Evolutionary conservation across 768 basidiomycete genomes (phyloP), one percentile per base, ranked within the genome.

Genomic region (Trametes villosa): DNA sequence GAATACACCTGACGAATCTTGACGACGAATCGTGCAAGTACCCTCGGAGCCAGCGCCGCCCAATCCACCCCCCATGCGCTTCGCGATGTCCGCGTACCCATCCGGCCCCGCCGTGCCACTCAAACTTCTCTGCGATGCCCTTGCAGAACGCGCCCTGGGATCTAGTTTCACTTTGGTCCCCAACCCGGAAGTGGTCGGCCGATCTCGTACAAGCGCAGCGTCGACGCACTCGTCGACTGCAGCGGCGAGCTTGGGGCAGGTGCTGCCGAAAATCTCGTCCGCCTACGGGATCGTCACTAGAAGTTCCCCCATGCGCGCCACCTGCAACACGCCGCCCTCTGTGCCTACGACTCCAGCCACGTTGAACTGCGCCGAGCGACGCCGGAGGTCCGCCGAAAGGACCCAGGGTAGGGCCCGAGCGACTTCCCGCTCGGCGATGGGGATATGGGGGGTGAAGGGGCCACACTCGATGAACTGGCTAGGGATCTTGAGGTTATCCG

Each of bases 351-450:
- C 81, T 81, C 27, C 76, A 78, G 9, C 72, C 2, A 91, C 89
- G 57, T 94, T 86, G 65, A 92, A 94, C 70, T 97, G 95, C 4
- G 93, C 91, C n/a, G n/a, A n/a, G 67, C 83, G 91, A 41, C 92
- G 83, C 64, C 92, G 88, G 70, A 98, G 98, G 73, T 98, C 94
- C 13, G 96, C n/a, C n/a, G 96, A 96, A 18, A 98, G 92, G 36
- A 98, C 96, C 90, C 92, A 94, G 29, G 98, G 83, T 4, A 83
- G 76, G 7, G 77, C 0, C 94, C 94, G 17, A 98, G 80, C 46
- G 94, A 88, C 67, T 96, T 94, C 34, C 96, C n/a, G n/a, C 95
- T 96, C 1, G 97, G 96, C 0, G 97, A 98, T 3, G 93, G 90
- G 0, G 90, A 83, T 51, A 99, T 83, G n/a, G 66, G 89, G 89